Percentiles rank a stretch among this genome's conserved stretches.
These are phyloP conservation scores for Candida koratica DNA, from an alignment of 805 yeast genomes.

Conservation along the genomic window DNA sequence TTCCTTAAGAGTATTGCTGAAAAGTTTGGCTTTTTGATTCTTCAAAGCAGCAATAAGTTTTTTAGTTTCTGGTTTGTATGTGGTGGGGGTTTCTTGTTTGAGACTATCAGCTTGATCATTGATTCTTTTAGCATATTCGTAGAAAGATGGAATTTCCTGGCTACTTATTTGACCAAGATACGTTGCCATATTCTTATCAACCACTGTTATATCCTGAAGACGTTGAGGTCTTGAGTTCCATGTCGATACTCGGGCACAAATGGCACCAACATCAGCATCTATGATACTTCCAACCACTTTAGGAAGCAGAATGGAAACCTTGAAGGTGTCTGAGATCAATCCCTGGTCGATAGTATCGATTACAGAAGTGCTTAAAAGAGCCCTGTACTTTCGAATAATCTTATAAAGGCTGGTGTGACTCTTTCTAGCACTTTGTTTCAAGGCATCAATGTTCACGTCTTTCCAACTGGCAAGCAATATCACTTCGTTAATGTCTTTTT, in stretches of 20 bases:
- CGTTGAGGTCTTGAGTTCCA: constrained; percentile 59
- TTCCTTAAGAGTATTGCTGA: constrained; percentile 75
- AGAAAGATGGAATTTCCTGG: constrained; percentile 46
- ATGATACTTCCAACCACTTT: constrained; percentile 6
- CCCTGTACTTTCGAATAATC: constrained; percentile 75
- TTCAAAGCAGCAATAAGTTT: constrained; percentile 62
- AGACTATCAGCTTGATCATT: constrained; percentile 57
- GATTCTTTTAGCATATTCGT: constrained; percentile 52
- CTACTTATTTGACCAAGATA: constrained; percentile 35
- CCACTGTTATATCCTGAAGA: constrained; percentile 46
- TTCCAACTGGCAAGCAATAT: constrained; percentile 94
- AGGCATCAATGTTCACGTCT: constrained; percentile 88
- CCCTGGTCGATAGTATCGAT: constrained; percentile 59
- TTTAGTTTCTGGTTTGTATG: constrained; percentile 68
- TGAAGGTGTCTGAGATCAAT: background rate
- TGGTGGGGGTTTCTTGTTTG: constrained; percentile 72
- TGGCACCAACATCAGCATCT: constrained; percentile 9
- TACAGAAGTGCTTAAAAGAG: constrained; percentile 50
- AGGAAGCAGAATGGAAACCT: constrained; percentile 18
- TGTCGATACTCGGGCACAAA: constrained; percentile 33
- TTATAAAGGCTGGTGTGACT: constrained; percentile 85
- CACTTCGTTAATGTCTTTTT: constrained; percentile 79
- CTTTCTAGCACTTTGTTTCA: constrained; percentile 87
- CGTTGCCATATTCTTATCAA: constrained; percentile 53
- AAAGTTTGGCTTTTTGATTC: constrained; percentile 71